These are phyloP conservation scores for Penicillium longicatenatum DNA, from an alignment of 495 filamentous ascomycete genomes.

Conservation along the genomic window DNA sequence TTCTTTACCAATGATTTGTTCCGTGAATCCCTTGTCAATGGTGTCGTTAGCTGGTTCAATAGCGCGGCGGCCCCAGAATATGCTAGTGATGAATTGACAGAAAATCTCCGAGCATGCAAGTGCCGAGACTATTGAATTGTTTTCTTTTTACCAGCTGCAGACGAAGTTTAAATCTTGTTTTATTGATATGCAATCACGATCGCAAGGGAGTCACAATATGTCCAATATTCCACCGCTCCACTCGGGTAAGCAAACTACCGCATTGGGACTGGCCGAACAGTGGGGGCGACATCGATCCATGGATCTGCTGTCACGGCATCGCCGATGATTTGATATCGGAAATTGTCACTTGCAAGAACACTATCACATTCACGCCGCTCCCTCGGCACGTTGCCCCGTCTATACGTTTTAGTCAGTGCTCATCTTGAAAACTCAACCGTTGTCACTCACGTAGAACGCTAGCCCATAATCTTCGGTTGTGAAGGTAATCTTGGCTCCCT, in stretches of 20 bases:
- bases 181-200: not conserved
- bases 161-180: not conserved
- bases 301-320: slow-evolving; percentile 5
- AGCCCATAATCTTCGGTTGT: slow-evolving; percentile 69
- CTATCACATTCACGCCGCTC: slow-evolving; percentile 29
- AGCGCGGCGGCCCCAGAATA: not conserved
- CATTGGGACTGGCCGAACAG: slow-evolving; percentile 23
- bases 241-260: slow-evolving; percentile 30
- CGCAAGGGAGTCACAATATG: not conserved
- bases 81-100: not conserved
- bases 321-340: not conserved
- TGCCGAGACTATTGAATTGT: not conserved
- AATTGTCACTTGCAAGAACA: not conserved
- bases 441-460: slow-evolving; percentile 60
- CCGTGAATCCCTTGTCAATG: not conserved
- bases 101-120: not conserved
- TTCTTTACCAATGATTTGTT: not conserved
- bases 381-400: slow-evolving; percentile 49
- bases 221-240: not conserved
- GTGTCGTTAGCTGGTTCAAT: not conserved
- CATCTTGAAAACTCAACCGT: not conserved
- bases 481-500: slow-evolving; percentile 77
- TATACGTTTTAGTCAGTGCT: slow-evolving; percentile 27
- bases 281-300: slow-evolving; percentile 8
- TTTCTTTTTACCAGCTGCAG: not conserved